Evolutionary conservation across 2,329 filamentous ascomycete genomes (phyloP), one percentile per base, ranked within the genome.

Genomic region (Thelonectria blattea): DNA sequence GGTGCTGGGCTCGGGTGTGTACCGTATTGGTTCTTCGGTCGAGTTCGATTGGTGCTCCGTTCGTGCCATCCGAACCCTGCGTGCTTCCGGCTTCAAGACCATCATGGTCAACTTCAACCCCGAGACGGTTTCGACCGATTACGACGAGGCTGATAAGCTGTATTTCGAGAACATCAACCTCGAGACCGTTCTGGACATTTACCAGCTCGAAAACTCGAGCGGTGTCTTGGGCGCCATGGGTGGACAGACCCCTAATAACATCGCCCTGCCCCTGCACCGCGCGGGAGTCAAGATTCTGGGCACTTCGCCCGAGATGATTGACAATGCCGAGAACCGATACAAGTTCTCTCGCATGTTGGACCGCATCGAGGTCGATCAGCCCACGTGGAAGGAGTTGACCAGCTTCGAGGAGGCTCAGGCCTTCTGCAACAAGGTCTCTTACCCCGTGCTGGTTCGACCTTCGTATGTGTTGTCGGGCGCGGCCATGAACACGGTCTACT

Each of bases 21-120:
- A 98, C 82, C 88, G 95, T 62, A 99, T 99, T 66, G 95, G 95
- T 67, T 97, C 93, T 0, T 97, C 94, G 0, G 95, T 99, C 60
- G 95, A 99, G 75, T 99, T 99, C 76, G 95, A 99, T 78, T 99
- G 95, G 95, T 98, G 95, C 76, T 97, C 95, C 5, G 95, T 99
- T 27, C 85, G 94, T 61, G 92, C 95, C 6, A 96, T 98, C 64
- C 89, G 94, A 64, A 98, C 95, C 2, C 85, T 99, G 8, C 88
- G 95, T 52, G 87, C 91, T 66, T 86, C 89, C 61, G 91, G 91
- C 2, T 88, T 90, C 81, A 98, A 98, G 83, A 98, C 95, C 0
- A 88, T 98, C 71, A 98, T 98, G 94, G 88, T 96, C 51, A 96
- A 96, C 71, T 92, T 90, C 73, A 97, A 97, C 72, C 93, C 93